These are phyloP conservation scores for Pseudocercospora ulei DNA, from an alignment of 2,329 filamentous ascomycete genomes.

Conservation along the genomic window DNA sequence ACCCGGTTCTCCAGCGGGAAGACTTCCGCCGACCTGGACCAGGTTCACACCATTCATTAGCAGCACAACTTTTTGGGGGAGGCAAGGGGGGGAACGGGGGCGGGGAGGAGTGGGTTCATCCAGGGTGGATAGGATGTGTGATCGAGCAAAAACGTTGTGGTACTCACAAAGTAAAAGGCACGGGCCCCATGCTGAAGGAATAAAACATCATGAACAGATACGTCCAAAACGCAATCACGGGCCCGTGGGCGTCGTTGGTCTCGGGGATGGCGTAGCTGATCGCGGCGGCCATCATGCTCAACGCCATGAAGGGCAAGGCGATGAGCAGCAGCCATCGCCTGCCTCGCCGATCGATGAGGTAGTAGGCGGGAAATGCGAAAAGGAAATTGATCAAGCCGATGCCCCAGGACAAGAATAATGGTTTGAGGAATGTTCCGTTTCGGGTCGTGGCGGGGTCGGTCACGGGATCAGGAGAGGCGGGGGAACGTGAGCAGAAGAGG, in stretches of 20 bases:
- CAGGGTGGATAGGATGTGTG: too few relatives aligned
- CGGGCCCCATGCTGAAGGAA: constrained; percentile 39
- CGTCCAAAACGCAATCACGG: constrained; percentile 48
- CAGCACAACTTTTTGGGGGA: too few relatives aligned
- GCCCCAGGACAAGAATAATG: constrained; percentile 29
- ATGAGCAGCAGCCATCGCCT: constrained; percentile 43
- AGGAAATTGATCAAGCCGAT: constrained; percentile 27
- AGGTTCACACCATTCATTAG: constrained; percentile 42
- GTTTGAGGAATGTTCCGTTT: constrained; percentile 12
- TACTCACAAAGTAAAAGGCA: constrained; percentile 30
- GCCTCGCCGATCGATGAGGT: constrained; percentile 51
- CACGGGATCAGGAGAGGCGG: too few relatives aligned
- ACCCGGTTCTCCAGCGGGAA: constrained; percentile 58
- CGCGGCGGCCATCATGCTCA: constrained; percentile 41
- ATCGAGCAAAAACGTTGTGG: too few relatives aligned
- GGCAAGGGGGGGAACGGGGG: too few relatives aligned
- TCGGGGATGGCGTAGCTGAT: constrained; percentile 46
- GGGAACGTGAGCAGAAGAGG: constrained; percentile 27
- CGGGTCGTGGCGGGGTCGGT: constrained; percentile 6
- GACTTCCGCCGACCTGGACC: constrained; percentile 59
- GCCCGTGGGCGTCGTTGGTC: constrained; percentile 37
- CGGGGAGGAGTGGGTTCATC: too few relatives aligned
- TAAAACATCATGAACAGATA: constrained; percentile 44
- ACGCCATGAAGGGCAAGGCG: constrained; percentile 43
- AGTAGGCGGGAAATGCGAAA: constrained; percentile 43